A percentile compares a stretch with the other conserved stretches of the same genome.
Conservation (phyloP, 2,329 filamentous ascomycete genomes). For the Monosporascus sp. region DNA sequence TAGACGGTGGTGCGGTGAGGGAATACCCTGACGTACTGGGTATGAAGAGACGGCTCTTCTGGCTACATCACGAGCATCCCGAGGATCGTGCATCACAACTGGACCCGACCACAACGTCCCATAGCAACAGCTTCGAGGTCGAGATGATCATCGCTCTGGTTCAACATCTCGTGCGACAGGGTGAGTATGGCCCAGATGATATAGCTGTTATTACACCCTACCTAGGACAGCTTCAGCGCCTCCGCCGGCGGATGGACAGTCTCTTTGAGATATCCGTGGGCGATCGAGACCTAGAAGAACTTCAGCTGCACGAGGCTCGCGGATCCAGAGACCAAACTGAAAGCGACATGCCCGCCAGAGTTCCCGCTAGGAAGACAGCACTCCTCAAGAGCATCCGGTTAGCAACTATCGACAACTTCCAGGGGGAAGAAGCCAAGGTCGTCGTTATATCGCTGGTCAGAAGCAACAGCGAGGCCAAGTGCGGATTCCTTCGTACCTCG, state of each 20-base stretch:
- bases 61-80: slow-evolving; percentile 49
- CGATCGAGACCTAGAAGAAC: slow-evolving; percentile 55
- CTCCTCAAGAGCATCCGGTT: slow-evolving; percentile 47
- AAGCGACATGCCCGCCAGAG: background rate
- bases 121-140: slow-evolving; percentile 55
- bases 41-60: slow-evolving; percentile 47
- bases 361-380: slow-evolving; percentile 29
- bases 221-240: slow-evolving; percentile 48
- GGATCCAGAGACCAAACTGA: slow-evolving; percentile 11
- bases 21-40: slow-evolving; percentile 41
- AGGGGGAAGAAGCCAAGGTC: slow-evolving; percentile 70
- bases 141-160: slow-evolving; percentile 60
- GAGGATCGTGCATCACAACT: slow-evolving; percentile 22
- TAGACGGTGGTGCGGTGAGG: slow-evolving; percentile 36
- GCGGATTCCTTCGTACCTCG: slow-evolving; percentile 60
- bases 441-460: slow-evolving; percentile 66
- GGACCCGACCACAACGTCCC: slow-evolving; percentile 37
- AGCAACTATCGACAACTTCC: slow-evolving; percentile 70
- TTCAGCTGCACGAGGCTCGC: slow-evolving; percentile 36
- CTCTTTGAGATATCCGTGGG: slow-evolving; percentile 58
- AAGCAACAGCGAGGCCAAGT: slow-evolving; percentile 54
- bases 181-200: slow-evolving; percentile 51
- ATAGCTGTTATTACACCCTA: slow-evolving; percentile 70
- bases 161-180: slow-evolving; percentile 60
- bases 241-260: slow-evolving; percentile 39